Percentiles rank a stretch among this genome's conserved stretches.
Evolutionary conservation across 2,329 filamentous ascomycete genomes (phyloP).

Genomic region (Alternaria ventricosa): DNA sequence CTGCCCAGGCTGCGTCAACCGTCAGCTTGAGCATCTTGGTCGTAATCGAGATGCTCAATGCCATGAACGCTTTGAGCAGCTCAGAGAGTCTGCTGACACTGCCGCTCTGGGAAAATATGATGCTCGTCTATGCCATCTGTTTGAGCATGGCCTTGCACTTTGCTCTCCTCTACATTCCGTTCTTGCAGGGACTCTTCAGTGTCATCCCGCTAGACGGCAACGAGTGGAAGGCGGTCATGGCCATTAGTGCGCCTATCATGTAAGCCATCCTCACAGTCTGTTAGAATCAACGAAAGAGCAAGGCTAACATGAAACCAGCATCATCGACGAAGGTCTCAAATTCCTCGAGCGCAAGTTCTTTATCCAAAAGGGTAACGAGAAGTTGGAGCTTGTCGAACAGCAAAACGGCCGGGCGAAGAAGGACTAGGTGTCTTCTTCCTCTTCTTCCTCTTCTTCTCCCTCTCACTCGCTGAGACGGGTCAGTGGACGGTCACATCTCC

Average conservation of each 20-base stretch:
- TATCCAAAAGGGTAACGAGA: constrained; percentile 32
- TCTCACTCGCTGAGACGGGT: background rate
- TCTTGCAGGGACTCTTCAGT: constrained; percentile 86
- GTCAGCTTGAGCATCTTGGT: constrained; percentile 90
- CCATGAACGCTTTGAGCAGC: constrained; percentile 95
- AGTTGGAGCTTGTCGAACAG: constrained; percentile 13
- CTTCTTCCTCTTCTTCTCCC: background rate
- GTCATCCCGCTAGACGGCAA: constrained; percentile 84
- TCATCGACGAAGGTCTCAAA: constrained; percentile 87
- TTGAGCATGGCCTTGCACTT: constrained; percentile 96
- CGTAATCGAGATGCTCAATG: constrained; percentile 99
- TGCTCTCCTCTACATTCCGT: constrained; percentile 86
- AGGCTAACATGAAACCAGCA: constrained; percentile 52
- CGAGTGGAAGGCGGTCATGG: constrained; percentile 91
- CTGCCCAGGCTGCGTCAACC: constrained; percentile 88
- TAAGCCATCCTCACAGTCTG: constrained; percentile 58
- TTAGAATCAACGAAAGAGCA: background rate
- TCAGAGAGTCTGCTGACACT: constrained; percentile 93
- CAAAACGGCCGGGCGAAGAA: constrained; percentile 40
- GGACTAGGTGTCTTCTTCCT: constrained; percentile 23
- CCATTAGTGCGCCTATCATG: constrained; percentile 91
- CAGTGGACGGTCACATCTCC: background rate
- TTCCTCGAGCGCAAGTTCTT: constrained; percentile 65
- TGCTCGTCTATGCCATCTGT: constrained; percentile 92
- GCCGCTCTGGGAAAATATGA: constrained; percentile 98